Percentiles rank a stretch among this genome's conserved stretches.
Conservation (phyloP, 352 stramenopile species). For the Phytophthora macrochlamydospora region DNA sequence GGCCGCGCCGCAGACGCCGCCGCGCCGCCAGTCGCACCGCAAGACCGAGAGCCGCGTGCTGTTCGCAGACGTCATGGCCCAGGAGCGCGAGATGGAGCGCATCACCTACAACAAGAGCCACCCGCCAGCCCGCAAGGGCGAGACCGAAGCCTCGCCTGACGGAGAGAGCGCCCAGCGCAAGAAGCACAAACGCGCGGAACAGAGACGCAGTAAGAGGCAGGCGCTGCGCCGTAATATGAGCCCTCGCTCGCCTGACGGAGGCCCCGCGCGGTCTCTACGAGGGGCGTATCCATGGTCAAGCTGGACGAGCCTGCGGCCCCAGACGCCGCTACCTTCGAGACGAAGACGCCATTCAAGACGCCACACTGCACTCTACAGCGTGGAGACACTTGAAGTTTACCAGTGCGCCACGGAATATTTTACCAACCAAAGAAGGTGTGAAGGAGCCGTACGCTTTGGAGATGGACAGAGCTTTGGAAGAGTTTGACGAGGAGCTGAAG, state of each 20-base stretch:
- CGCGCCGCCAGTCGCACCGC: slow-evolving; percentile 24
- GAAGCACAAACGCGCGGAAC: slow-evolving; percentile 59
- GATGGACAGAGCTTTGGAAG: slow-evolving; percentile 46
- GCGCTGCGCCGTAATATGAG: slow-evolving; percentile 52
- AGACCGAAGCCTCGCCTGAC: slow-evolving; percentile 24
- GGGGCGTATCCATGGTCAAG: slow-evolving; percentile 25
- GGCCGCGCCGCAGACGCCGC: slow-evolving; percentile 11
- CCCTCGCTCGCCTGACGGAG: slow-evolving; percentile 50
- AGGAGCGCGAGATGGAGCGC: slow-evolving; percentile 56
- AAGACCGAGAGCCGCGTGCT: slow-evolving; percentile 46
- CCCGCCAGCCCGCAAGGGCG: slow-evolving; percentile 48
- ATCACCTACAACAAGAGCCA: slow-evolving; percentile 40
- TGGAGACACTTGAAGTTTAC: slow-evolving; percentile 59
- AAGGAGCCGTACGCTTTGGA: slow-evolving; percentile 35
- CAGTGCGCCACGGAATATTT: slow-evolving; percentile 43
- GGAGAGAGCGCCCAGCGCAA: slow-evolving; percentile 19
- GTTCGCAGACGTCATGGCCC: slow-evolving; percentile 59
- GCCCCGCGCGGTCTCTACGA: slow-evolving; percentile 24
- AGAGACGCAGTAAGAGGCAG: slow-evolving; percentile 52
- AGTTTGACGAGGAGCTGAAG: slow-evolving; percentile 41
- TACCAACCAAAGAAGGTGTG: slow-evolving; percentile 33
- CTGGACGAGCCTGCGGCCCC: slow-evolving; percentile 22
- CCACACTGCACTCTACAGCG: slow-evolving; percentile 61
- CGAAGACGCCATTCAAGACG: slow-evolving; percentile 48
- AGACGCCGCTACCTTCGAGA: slow-evolving; percentile 34